Evolutionary conservation across 495 filamentous ascomycete genomes (phyloP).

Genomic region (Wilcoxina mikolae): DNA sequence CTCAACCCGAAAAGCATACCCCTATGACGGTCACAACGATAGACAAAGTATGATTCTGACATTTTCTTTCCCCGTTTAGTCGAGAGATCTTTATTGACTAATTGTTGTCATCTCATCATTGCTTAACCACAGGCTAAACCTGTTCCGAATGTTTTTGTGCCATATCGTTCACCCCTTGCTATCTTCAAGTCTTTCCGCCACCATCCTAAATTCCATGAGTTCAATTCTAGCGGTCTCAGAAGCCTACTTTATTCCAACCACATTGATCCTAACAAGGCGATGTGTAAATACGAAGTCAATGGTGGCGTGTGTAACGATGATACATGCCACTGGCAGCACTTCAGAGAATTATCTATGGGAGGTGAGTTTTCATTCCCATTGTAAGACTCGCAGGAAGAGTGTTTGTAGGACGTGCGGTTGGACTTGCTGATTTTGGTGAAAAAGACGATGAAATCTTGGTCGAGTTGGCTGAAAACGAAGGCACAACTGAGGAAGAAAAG

Average conservation of each 20-base stretch:
- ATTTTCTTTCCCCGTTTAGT: not conserved
- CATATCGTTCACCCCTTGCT: conserved; percentile 71
- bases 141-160: conserved; percentile 37
- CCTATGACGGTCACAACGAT: no score
- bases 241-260: conserved; percentile 87
- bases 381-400: not conserved
- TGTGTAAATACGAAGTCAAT: conserved; percentile 61
- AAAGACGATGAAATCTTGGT: conserved; percentile 77
- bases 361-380: conserved; percentile 49
- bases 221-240: conserved; percentile 59
- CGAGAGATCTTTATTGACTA: not conserved
- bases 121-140: not conserved
- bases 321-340: conserved; percentile 63
- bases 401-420: conserved; percentile 25
- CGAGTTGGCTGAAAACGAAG: conserved; percentile 63
- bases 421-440: conserved; percentile 47
- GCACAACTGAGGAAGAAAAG: conserved; percentile 53
- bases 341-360: conserved; percentile 54
- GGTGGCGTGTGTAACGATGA: conserved; percentile 64
- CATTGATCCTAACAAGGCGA: conserved; percentile 54
- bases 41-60: not conserved
- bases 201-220: conserved; percentile 55
- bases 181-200: conserved; percentile 79
- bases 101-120: not conserved
- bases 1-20: not conserved